Conservation (phyloP, 345 rosid species). For the Lenwebbia sp. region DNA sequence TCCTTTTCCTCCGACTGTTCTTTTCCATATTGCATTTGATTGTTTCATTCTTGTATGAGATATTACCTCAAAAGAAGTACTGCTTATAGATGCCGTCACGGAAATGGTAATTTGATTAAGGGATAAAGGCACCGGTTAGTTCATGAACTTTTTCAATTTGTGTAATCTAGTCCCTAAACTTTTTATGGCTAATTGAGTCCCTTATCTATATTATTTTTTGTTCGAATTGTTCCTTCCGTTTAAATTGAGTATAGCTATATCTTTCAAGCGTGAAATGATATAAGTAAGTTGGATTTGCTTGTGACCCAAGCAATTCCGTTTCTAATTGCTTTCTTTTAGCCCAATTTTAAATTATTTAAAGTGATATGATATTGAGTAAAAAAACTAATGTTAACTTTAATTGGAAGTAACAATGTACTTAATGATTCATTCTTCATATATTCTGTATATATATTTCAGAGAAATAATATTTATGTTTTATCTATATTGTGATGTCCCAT, state of each 20-base stretch:
- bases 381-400: not conserved
- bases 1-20: not conserved
- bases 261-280: not conserved
- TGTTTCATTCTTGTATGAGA: not conserved
- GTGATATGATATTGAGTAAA: not conserved
- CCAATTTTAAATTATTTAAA: not conserved
- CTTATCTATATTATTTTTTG: not conserved
- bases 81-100: not conserved
- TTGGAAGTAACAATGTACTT: not conserved
- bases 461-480: not conserved
- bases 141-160: not conserved
- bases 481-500: not conserved
- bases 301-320: not conserved
- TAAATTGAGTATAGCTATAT: not conserved
- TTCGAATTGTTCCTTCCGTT: not conserved
- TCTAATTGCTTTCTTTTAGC: not conserved
- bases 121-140: not conserved
- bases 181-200: not conserved
- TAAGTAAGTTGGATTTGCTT: not conserved
- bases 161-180: not conserved
- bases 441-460: not conserved
- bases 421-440: not conserved
- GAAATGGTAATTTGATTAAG: not conserved
- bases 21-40: not conserved
- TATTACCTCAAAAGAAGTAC: not conserved